These are phyloP conservation scores for Peniophora sp. DNA, from an alignment of 1,284 basidiomycete genomes.

Conservation along the genomic window DNA sequence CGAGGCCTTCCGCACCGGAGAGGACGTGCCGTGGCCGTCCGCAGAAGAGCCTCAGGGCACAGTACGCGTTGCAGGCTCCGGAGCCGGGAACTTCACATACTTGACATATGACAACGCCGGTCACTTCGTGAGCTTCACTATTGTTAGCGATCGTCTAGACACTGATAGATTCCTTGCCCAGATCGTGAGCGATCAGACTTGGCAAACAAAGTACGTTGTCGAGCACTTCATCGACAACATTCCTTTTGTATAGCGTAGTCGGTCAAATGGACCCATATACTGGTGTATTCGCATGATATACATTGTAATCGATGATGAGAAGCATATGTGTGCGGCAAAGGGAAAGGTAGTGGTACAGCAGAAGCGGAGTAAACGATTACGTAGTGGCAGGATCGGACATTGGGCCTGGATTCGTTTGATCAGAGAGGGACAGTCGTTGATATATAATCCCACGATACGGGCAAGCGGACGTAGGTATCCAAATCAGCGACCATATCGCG, in stretches of 20 bases:
- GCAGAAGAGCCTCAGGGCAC: conserved; percentile 13
- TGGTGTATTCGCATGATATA: too few species aligned
- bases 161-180: conserved; percentile 1
- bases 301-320: too few species aligned
- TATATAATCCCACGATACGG: too few species aligned
- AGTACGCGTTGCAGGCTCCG: conserved; percentile 20
- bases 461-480: too few species aligned
- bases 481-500: too few species aligned
- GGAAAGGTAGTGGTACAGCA: too few species aligned
- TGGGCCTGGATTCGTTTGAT: too few species aligned
- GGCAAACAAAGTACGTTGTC: conserved; percentile 16
- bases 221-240: conserved; percentile 17
- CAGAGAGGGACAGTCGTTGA: too few species aligned
- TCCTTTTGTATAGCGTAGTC: conserved; percentile 9
- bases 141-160: background rate
- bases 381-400: too few species aligned
- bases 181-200: conserved; percentile 16
- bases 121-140: conserved; percentile 14
- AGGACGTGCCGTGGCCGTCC: conserved; percentile 21
- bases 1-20: conserved; percentile 15
- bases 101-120: conserved; percentile 14
- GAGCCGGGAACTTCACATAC: conserved; percentile 19
- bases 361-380: too few species aligned
- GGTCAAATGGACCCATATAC: too few species aligned
- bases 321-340: too few species aligned